Evolutionary conservation across 2,329 filamentous ascomycete species (phyloP).

Genomic region (Colletotrichum melonis): DNA sequence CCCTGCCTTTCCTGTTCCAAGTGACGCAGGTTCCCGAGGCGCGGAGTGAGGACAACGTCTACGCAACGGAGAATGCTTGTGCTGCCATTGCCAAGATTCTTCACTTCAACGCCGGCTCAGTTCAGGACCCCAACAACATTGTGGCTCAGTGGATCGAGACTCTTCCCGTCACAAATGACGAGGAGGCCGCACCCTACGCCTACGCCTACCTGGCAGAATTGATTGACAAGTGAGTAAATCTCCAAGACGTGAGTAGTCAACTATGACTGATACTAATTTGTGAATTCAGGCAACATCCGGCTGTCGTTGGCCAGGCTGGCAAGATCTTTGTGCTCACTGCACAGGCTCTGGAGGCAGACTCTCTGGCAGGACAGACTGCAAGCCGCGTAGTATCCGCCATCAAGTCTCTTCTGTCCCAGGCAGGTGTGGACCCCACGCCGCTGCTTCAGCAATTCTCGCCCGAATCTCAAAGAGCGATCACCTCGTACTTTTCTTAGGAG

Average conservation of each 20-base stretch:
- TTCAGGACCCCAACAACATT: constrained; percentile 80
- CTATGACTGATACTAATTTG: constrained; percentile 40
- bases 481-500: constrained; percentile 78
- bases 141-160: constrained; percentile 91
- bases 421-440: constrained; percentile 80
- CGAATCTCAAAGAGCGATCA: constrained; percentile 84
- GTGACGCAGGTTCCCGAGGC: constrained; percentile 84
- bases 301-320: constrained; percentile 79
- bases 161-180: constrained; percentile 91
- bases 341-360: constrained; percentile 90
- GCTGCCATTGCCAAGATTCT: constrained; percentile 97
- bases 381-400: constrained; percentile 80
- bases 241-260: neutral
- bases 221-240: constrained; percentile 94
- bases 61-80: constrained; percentile 97
- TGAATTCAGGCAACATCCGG: constrained; percentile 80
- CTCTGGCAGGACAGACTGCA: constrained; percentile 86
- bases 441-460: constrained; percentile 80
- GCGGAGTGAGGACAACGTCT: constrained; percentile 91
- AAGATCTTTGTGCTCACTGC: constrained; percentile 88
- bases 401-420: constrained; percentile 79
- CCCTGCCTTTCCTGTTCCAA: constrained; percentile 85
- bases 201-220: constrained; percentile 92
- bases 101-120: constrained; percentile 84
- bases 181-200: constrained; percentile 96